Conservation (phyloP, 2,329 filamentous ascomycete species). For the Stenocarpella maydis region DNA sequence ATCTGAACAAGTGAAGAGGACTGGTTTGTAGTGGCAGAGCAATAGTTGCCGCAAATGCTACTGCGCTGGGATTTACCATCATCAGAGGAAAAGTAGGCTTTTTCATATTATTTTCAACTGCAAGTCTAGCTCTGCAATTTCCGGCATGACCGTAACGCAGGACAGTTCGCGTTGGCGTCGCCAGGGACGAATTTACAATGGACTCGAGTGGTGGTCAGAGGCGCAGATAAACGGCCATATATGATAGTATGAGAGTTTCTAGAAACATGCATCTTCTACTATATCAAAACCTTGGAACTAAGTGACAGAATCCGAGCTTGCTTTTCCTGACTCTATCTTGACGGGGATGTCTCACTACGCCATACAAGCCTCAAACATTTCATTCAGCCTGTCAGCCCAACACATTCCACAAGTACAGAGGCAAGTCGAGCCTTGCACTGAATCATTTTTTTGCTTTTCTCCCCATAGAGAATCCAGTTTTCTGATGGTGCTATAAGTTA, state of each 20-base stretch:
- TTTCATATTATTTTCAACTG: background rate
- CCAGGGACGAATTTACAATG: background rate
- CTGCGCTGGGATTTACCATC: background rate
- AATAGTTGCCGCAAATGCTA: background rate
- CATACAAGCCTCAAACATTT: conserved; percentile 1
- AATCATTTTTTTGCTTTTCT: background rate
- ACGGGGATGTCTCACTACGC: conserved; percentile 10
- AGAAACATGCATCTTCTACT: background rate
- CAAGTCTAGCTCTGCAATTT: background rate
- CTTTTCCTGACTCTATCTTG: background rate
- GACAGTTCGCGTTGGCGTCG: background rate
- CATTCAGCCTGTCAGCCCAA: too few relatives aligned
- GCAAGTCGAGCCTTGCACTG: background rate
- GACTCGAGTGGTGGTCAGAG: background rate
- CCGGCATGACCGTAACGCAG: background rate
- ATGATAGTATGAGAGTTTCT: background rate
- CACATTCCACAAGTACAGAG: background rate
- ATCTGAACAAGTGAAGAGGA: background rate
- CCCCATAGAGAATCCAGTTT: background rate
- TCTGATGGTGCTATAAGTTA: background rate
- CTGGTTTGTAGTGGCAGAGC: background rate
- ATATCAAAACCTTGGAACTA: too few relatives aligned
- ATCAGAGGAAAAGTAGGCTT: background rate
- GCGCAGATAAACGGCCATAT: background rate
- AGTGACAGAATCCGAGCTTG: background rate